Base-by-base conservation (phyloP, 306 rosid genomes). In the Glycine latifolia region DNA sequence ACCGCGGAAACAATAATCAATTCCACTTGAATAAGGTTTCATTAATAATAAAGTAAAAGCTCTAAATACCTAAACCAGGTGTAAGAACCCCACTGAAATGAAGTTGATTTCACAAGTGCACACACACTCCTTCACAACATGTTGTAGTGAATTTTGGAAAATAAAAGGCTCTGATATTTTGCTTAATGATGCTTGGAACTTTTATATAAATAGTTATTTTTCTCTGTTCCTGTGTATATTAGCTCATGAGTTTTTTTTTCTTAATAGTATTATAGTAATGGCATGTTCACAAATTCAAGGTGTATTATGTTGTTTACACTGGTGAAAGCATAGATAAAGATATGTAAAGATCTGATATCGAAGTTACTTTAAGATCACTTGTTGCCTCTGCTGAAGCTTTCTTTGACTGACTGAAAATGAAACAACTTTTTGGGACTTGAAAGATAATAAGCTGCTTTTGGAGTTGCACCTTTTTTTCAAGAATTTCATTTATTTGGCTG, bases 381-480 rank as follows among this genome's bases (percentile, higher is more conserved):
- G 14, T n/a, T n/a, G n/a, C n/a, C 37, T 41, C 20, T 10, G 78
- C 52, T 73, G 16, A 59, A 43, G 65, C 80, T 46, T 60, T 26
- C 71, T 60, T 26, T 20, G 59, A 26, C 47, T n/a, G 7, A 4
- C 33, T 50, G 73, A 65, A 49, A 50, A 53, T 49, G 73, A 50
- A 48, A 26, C 81, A 15, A 31, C 2, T 8, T 26, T 31, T 46
- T 59, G 44, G 46, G 48, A 76, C 48, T 63, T 5, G 3, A 47
- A 63, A 20, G 20, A 63, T 50, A n/a, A 5, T n/a, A 77, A 48
- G 41, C 10, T 63, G 62, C 65, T 52, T 52, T 31, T 73, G 46
- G 31, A 62, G 2, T 5, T 60, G 4, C 33, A n/a, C 63, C 35
- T 3, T 9, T 61, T 49, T 77, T 5, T 13, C 14, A 41, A n/a